phyloP scores from a whole-genome alignment of 2,329 filamentous ascomycete species.

The Fusarium foetens region DNA sequence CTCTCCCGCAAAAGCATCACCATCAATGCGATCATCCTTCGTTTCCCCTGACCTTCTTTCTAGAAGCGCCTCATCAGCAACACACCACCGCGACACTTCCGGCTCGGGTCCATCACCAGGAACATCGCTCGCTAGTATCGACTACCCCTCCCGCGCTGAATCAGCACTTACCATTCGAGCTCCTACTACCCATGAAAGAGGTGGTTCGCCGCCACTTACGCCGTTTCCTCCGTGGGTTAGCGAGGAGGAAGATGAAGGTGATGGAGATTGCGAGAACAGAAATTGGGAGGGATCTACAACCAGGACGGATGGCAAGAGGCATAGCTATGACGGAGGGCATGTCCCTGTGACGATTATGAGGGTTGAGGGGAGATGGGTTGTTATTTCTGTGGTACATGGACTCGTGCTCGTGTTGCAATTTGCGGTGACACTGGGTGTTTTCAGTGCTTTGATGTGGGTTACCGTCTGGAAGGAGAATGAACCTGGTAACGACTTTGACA shows the following conservation, averaged over 20 bases:
- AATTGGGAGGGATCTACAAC: slow-evolving; percentile 18
- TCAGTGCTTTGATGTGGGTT: slow-evolving; percentile 44
- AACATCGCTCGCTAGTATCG: slow-evolving; percentile 13
- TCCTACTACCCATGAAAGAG: slow-evolving; percentile 14
- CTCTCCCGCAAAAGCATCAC: slow-evolving; percentile 6
- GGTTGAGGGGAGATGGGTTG: slow-evolving; percentile 24
- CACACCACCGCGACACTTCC: slow-evolving; percentile 16
- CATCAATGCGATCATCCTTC: slow-evolving; percentile 10
- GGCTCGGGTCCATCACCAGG: slow-evolving; percentile 2
- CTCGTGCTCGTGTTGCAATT: slow-evolving; percentile 45
- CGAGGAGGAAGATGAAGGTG: slow-evolving; percentile 32
- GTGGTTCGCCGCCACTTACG: slow-evolving; percentile 36
- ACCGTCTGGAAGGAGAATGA: slow-evolving; percentile 41
- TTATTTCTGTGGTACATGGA: slow-evolving; percentile 41
- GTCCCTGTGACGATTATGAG: slow-evolving; percentile 6
- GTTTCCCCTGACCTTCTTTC: slow-evolving; percentile 16
- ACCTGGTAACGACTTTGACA: slow-evolving; percentile 38
- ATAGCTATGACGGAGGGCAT: slow-evolving; percentile 2
- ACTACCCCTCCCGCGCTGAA: slow-evolving; percentile 28
- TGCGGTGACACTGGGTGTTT: slow-evolving; percentile 37
- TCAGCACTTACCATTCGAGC: slow-evolving; percentile 37
- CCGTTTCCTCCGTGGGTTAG: slow-evolving; percentile 44
- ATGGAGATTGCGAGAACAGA: slow-evolving; percentile 22
- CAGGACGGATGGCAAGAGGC: slow-evolving; percentile 1
- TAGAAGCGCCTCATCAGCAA: slow-evolving; percentile 6